Conservation (phyloP, 2,329 filamentous ascomycete genomes). For the Neophaeococcomyces aloes region DNA sequence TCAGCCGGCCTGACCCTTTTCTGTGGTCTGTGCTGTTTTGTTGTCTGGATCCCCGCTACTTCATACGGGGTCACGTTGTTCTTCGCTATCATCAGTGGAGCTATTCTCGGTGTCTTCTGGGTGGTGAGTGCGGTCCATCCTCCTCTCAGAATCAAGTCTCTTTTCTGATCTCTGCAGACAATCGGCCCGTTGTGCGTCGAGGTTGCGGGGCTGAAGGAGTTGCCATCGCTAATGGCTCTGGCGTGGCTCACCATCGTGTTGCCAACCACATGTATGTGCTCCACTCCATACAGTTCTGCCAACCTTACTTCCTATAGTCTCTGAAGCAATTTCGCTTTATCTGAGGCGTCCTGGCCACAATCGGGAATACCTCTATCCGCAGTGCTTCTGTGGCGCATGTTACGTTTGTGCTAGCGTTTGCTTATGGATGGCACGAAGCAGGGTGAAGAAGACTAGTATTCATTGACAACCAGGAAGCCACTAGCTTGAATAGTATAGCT, state of each 20-base stretch:
- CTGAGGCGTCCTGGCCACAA: too few relatives aligned
- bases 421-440: too few relatives aligned
- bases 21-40: slow-evolving; percentile 30
- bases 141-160: too few relatives aligned
- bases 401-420: too few relatives aligned
- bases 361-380: too few relatives aligned
- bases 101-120: slow-evolving; percentile 41
- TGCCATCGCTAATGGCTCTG: slow-evolving; percentile 21
- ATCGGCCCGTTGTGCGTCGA: slow-evolving; percentile 22
- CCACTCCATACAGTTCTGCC: too few relatives aligned
- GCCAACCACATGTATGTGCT: slow-evolving; percentile 37
- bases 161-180: slow-evolving; percentile 11
- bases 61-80: slow-evolving; percentile 33
- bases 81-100: slow-evolving; percentile 35
- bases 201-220: slow-evolving; percentile 19
- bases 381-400: too few relatives aligned
- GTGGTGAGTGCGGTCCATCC: slow-evolving; percentile 12
- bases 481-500: too few relatives aligned
- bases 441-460: too few relatives aligned
- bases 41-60: slow-evolving; percentile 37
- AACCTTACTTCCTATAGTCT: too few relatives aligned
- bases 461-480: too few relatives aligned
- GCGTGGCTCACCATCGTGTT: slow-evolving; percentile 21
- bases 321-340: too few relatives aligned
- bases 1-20: slow-evolving; percentile 32